These are phyloP conservation scores for Aspergillus nanangensis DNA, from an alignment of 495 filamentous ascomycete genomes.

Conservation along the genomic window DNA sequence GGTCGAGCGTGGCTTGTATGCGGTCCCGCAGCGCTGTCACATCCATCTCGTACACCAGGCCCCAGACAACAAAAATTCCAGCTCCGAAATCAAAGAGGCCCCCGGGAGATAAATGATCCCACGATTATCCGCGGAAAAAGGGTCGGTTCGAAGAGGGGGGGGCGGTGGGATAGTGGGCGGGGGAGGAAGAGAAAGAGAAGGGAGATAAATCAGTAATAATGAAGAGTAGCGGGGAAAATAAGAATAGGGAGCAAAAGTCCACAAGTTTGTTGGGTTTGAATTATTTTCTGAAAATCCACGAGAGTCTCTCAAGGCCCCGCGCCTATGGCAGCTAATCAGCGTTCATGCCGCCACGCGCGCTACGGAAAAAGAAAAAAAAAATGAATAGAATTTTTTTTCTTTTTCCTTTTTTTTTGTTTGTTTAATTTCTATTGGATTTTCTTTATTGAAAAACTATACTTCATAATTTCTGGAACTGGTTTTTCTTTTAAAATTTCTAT, in stretches of 20 bases:
- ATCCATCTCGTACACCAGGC: constrained; percentile 64
- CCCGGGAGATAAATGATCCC: too few species aligned
- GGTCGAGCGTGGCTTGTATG: constrained; percentile 80
- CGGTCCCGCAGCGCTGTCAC: constrained; percentile 78
- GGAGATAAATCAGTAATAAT: constrained; percentile 3
- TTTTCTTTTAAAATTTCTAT: too few species aligned
- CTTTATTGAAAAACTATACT: too few species aligned
- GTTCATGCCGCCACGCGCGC: constrained; percentile 26
- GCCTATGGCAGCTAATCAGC: constrained; percentile 43
- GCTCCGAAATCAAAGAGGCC: constrained; percentile 20
- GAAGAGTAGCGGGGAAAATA: constrained; percentile 12
- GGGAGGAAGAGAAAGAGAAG: constrained; percentile 4
- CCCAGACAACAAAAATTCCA: constrained; percentile 31
- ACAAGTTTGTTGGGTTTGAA: constrained; percentile 21
- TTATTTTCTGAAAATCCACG: too few species aligned
- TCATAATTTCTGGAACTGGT: too few species aligned
- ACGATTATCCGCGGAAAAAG: constrained; percentile 11
- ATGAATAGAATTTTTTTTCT: neutral
- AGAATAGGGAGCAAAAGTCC: constrained; percentile 10
- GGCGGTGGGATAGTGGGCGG: constrained; percentile 13
- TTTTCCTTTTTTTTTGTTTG: neutral
- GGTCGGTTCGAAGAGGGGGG: constrained; percentile 11
- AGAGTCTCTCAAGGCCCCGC: constrained; percentile 24
- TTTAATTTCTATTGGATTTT: too few species aligned
- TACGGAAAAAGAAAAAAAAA: constrained; percentile 1